These are phyloP conservation scores for Trichocladium uniseriatum DNA, from an alignment of 495 filamentous ascomycete species.

Conservation along the genomic window DNA sequence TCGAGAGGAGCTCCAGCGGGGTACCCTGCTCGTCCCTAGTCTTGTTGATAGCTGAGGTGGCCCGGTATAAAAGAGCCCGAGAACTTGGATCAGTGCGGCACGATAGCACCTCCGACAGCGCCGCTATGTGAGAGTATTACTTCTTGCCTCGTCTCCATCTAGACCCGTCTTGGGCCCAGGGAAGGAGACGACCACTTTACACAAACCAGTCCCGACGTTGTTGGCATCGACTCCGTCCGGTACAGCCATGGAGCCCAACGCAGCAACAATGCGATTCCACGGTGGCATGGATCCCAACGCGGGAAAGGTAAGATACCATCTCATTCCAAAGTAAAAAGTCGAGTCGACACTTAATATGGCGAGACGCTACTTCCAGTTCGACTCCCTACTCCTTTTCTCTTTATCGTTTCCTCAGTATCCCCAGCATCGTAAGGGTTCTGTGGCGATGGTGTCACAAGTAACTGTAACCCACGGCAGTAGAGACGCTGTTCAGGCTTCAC, in stretches of 20 bases:
- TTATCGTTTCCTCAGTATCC: neutral
- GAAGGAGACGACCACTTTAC: neutral
- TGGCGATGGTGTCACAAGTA: too few relatives aligned
- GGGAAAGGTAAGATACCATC: neutral
- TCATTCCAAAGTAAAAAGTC: too few relatives aligned
- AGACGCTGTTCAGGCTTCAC: too few relatives aligned
- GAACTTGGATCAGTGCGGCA: neutral
- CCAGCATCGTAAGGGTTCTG: neutral
- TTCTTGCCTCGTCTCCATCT: neutral
- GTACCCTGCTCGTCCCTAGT: neutral
- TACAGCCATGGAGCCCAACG: neutral
- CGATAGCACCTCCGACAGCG: neutral
- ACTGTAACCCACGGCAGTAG: too few relatives aligned
- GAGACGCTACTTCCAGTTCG: too few relatives aligned
- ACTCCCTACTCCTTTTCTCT: neutral
- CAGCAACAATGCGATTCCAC: neutral
- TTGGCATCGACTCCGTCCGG: neutral
- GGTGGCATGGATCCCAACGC: neutral
- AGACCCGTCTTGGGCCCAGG: neutral
- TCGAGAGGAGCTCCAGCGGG: neutral
- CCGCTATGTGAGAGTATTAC: neutral
- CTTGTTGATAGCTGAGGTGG: neutral
- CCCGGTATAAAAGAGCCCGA: neutral
- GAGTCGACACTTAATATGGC: too few relatives aligned
- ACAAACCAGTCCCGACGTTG: neutral